Evolutionary conservation across 257 asterid genomes (phyloP).

Genomic region (Anisodus tanguticus): DNA sequence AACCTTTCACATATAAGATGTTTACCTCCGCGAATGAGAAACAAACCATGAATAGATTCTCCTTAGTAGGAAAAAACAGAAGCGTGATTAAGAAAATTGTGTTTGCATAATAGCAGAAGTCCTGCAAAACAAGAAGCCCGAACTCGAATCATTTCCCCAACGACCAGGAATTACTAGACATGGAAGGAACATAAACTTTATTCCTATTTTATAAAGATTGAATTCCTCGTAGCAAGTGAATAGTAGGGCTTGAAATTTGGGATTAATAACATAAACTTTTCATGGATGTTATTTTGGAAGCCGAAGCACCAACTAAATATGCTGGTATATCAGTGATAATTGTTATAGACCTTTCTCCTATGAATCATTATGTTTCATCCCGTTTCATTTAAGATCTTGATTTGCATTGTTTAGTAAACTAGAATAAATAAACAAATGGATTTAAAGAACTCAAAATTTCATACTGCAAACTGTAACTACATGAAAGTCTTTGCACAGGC

Average conservation of each 20-base stretch:
- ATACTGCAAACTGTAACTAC: background rate
- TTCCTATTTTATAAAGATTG: constrained; percentile 19
- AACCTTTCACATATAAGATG: constrained; percentile 19
- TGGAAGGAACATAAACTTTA: constrained; percentile 3
- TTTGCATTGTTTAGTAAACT: background rate
- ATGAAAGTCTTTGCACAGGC: constrained; percentile 2
- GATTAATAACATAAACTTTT: constrained; percentile 3
- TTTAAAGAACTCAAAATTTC: background rate
- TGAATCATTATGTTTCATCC: background rate
- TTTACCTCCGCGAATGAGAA: constrained; percentile 97
- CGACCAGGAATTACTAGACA: background rate
- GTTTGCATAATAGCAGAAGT: constrained; percentile 95
- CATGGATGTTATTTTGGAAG: background rate
- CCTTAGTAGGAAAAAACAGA: constrained; percentile 77
- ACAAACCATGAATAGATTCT: constrained; percentile 97
- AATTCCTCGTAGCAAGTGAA: background rate
- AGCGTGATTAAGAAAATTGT: constrained; percentile 83
- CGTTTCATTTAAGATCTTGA: background rate
- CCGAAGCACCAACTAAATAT: background rate
- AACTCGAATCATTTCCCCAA: background rate
- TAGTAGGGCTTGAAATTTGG: constrained; percentile 7
- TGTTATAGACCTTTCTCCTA: background rate
- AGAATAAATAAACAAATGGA: background rate
- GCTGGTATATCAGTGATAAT: background rate
- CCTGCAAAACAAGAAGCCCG: constrained; percentile 55